A percentile compares a stretch with the other conserved stretches of the same genome.
Evolutionary conservation across 108 stramenopile species (phyloP).

Genomic region (Epithemia pelagica): DNA sequence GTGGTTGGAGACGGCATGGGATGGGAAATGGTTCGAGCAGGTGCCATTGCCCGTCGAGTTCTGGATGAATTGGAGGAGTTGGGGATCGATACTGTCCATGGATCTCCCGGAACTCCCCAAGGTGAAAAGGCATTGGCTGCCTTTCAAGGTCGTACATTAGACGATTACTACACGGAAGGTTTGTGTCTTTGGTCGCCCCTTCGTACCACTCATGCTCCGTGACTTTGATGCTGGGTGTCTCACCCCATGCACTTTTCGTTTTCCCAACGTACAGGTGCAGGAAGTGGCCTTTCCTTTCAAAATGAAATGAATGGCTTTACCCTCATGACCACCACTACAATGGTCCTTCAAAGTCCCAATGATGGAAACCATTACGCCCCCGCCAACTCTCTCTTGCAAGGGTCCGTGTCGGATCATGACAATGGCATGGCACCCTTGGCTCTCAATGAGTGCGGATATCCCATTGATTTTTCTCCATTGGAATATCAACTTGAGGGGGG

Average conservation of each 20-base stretch:
- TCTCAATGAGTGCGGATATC: constrained; percentile 35
- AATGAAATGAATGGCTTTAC: constrained; percentile 17
- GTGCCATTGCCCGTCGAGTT: constrained; percentile 42
- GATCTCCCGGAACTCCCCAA: constrained; percentile 25
- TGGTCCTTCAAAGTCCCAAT: constrained; percentile 32
- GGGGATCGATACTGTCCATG: constrained; percentile 28
- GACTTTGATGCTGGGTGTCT: neutral
- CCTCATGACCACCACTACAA: constrained; percentile 31
- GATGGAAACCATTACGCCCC: constrained; percentile 49
- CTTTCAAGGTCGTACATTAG: constrained; percentile 34
- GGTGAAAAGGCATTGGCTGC: constrained; percentile 22
- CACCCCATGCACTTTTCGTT: neutral
- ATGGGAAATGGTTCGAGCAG: constrained; percentile 54
- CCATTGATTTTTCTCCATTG: constrained; percentile 37
- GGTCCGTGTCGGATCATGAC: constrained; percentile 23
- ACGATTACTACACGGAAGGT: constrained; percentile 56
- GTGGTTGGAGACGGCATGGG: constrained; percentile 64
- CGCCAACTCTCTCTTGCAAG: constrained; percentile 30
- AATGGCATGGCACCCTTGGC: constrained; percentile 35
- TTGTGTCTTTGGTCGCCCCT: constrained; percentile 1
- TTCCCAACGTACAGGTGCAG: constrained; percentile 17
- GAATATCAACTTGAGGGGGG: constrained; percentile 36
- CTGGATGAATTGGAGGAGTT: constrained; percentile 29
- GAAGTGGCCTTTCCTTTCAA: constrained; percentile 40
- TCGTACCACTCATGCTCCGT: neutral